Conservation (phyloP, 352 stramenopile species). For the Phytopythium ostracodes region DNA sequence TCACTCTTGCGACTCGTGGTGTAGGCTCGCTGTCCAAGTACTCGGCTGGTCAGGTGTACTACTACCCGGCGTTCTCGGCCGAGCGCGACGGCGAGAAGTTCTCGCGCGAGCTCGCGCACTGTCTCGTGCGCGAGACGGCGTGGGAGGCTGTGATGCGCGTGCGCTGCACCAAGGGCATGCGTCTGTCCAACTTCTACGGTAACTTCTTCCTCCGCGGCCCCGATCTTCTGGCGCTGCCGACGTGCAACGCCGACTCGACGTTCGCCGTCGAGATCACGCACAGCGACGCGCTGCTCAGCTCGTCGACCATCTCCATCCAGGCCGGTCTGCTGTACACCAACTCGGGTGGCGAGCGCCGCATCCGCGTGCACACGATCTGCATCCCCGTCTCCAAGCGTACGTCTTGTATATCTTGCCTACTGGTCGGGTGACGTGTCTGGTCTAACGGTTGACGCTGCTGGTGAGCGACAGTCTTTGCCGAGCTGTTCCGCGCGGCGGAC, state of each 20-base stretch:
- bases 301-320: slow-evolving; percentile 94
- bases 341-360: slow-evolving; percentile 94
- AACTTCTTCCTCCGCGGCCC: slow-evolving; percentile 98
- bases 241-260: slow-evolving; percentile 93
- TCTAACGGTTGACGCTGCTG: background rate
- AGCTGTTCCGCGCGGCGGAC: slow-evolving; percentile 92
- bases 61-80: slow-evolving; percentile 94
- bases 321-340: slow-evolving; percentile 98
- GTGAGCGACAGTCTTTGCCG: slow-evolving; percentile 59
- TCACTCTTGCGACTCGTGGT: background rate
- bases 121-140: slow-evolving; percentile 90
- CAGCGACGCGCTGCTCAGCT: slow-evolving; percentile 94
- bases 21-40: slow-evolving; percentile 92
- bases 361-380: slow-evolving; percentile 97
- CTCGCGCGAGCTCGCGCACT: slow-evolving; percentile 89
- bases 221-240: slow-evolving; percentile 97
- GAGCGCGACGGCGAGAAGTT: slow-evolving; percentile 93
- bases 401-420: slow-evolving; percentile 8
- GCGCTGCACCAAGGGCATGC: slow-evolving; percentile 96
- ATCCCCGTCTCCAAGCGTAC: slow-evolving; percentile 89
- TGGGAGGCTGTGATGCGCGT: slow-evolving; percentile 98
- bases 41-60: slow-evolving; percentile 95
- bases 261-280: slow-evolving; percentile 97
- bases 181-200: slow-evolving; percentile 98
- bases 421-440: background rate